Conservation (phyloP, 2,329 filamentous ascomycete genomes). For the Rhinocladiella mackenziei region DNA sequence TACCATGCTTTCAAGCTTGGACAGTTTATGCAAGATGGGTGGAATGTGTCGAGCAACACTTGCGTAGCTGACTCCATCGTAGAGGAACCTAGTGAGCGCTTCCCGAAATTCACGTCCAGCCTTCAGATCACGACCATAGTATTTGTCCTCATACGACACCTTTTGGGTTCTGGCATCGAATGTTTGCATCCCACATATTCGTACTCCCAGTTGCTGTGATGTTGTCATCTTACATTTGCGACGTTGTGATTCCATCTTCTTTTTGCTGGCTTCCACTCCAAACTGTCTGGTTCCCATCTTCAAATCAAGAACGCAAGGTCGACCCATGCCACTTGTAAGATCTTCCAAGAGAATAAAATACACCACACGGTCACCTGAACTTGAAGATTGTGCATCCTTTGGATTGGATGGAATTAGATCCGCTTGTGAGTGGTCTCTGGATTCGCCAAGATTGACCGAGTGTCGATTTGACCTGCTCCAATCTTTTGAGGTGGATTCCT, state of each 20-base stretch:
- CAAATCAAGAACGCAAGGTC: conserved; percentile 91
- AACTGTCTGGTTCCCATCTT: conserved; percentile 99
- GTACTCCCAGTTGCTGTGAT: conserved; percentile 83
- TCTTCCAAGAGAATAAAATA: conserved; percentile 94
- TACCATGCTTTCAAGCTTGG: conserved; percentile 78
- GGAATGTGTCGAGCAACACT: conserved; percentile 86
- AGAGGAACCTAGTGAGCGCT: conserved; percentile 83
- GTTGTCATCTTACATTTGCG: conserved; percentile 91
- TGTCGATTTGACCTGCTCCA: background rate
- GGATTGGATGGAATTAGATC: conserved; percentile 59
- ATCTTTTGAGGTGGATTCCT: background rate
- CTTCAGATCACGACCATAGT: conserved; percentile 84
- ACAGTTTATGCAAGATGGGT: conserved; percentile 76
- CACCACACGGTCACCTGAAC: conserved; percentile 62
- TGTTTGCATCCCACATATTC: conserved; percentile 91
- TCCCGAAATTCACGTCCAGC: conserved; percentile 84
- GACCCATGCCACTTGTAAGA: conserved; percentile 91
- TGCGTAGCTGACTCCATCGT: conserved; percentile 75
- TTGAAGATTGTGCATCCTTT: conserved; percentile 66
- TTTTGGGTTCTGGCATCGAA: conserved; percentile 82
- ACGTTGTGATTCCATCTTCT: conserved; percentile 89
- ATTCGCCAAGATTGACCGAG: background rate
- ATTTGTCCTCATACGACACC: conserved; percentile 97
- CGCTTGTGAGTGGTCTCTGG: conserved; percentile 4
- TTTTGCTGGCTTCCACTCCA: conserved; percentile 82